Conservation (phyloP, 345 rosid genomes). For the Eucalyptus grandis region DNA sequence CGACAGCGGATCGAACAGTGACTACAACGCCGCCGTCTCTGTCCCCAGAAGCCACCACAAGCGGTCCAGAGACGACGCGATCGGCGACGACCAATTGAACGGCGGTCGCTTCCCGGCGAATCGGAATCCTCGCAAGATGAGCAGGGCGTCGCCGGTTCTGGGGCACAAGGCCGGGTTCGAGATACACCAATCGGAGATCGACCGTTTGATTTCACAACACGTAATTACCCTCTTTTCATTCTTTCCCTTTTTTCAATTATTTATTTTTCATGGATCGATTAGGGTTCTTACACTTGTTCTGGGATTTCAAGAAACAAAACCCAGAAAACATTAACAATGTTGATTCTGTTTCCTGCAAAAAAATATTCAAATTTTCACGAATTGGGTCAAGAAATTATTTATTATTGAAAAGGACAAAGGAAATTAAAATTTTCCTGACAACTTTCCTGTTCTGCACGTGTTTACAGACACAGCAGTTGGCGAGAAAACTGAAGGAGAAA, state of each 20-base stretch:
- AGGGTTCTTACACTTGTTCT: neutral
- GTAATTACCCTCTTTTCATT: neutral
- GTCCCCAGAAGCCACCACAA: neutral
- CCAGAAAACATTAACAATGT: neutral
- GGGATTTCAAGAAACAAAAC: neutral
- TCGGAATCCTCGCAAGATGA: neutral
- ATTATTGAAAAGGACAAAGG: fast-evolving
- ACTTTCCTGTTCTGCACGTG: neutral
- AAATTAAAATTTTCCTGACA: neutral
- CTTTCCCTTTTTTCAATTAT: neutral
- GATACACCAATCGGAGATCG: slow-evolving; percentile 48
- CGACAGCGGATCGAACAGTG: neutral
- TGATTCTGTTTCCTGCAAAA: neutral
- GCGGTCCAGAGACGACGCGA: slow-evolving; percentile 7
- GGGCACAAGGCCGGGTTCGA: slow-evolving; percentile 20
- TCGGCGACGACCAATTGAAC: slow-evolving; percentile 7
- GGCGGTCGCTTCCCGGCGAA: neutral
- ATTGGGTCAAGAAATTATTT: neutral
- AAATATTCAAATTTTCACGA: neutral
- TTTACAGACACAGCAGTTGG: neutral
- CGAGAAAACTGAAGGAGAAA: neutral
- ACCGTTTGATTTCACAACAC: slow-evolving; percentile 29
- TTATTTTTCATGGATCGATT: neutral
- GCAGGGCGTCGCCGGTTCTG: slow-evolving; percentile 8
- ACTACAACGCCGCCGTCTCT: neutral